phyloP scores from a whole-genome alignment of 257 asterid species.

The Ehretia macrophylla region DNA sequence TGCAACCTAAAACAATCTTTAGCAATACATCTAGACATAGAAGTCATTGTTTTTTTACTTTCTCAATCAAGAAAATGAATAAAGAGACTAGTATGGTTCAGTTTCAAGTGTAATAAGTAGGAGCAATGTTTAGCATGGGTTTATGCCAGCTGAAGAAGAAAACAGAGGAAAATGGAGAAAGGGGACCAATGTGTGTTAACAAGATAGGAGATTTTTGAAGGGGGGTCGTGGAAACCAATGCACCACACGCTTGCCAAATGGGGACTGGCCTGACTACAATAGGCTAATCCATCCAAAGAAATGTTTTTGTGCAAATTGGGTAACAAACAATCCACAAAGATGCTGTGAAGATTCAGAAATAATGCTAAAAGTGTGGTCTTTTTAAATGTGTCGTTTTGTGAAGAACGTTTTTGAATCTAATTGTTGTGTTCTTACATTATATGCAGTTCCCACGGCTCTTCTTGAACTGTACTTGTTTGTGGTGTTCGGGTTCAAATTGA shows the following conservation, averaged over 20 bases:
- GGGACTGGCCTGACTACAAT: too few species aligned
- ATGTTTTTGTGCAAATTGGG: too few species aligned
- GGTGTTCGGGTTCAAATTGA: too few species aligned
- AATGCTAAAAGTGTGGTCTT: too few species aligned
- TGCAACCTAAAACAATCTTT: constrained; percentile 28
- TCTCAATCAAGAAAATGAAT: constrained; percentile 4
- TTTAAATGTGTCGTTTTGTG: too few species aligned
- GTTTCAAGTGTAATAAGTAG: background rate
- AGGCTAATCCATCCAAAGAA: too few species aligned
- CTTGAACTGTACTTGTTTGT: too few species aligned
- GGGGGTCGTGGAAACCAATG: background rate
- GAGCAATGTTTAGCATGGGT: background rate
- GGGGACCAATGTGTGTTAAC: background rate
- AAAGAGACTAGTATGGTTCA: background rate
- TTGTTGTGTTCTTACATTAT: too few species aligned
- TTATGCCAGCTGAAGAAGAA: background rate
- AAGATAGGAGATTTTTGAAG: too few species aligned
- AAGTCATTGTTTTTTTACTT: constrained; percentile 24
- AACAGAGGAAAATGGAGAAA: background rate
- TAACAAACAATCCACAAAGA: background rate
- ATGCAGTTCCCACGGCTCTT: too few species aligned
- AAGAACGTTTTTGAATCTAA: too few species aligned
- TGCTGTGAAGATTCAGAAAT: too few species aligned
- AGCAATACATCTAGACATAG: constrained; percentile 35
- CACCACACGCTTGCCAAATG: background rate